Base-by-base conservation (phyloP, 768 basidiomycete species). In the Panaeolus papilionaceus region DNA sequence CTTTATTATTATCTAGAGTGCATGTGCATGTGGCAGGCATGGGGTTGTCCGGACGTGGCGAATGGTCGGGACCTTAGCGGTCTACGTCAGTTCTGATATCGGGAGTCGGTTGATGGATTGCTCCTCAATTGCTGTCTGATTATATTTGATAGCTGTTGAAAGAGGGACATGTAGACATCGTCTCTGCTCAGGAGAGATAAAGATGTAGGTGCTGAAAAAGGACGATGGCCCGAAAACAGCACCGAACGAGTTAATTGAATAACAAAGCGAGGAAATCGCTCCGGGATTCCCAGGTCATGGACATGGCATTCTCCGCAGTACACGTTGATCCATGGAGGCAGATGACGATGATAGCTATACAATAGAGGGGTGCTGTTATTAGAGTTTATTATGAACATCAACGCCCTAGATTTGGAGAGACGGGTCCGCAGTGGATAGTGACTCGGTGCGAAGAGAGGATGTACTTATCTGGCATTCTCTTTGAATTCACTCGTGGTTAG, bases 271-370 rank as follows among this genome's bases (percentile, higher is more conserved):
- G 14, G 39, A 44, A 23, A 51, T 51, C 47, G 18, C 20, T 6
- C 47, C 47, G 20, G 26, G 47, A 51, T 23, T 51, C 47, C 47
- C 47, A 51, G 47, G 47, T 51, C 42, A 44, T 16, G 42, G 42
- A 44, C 12, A 44, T 44, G 47, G 47, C n/a, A 51, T 51, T 23
- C 47, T 51, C 47, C 47, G 47, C 47, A 51, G 47, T 51, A 51
- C 47, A 51, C 47, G 47, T 51, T 51, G 47, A 51, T 51, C 20
- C 47, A 51, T 51, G 47, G 47, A 51, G 47, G 47, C 47, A 23
- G 20, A 47, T 47, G 45, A 40, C 39, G 39, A 4, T 33, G 33
- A 33, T 23, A 23, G 23, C 1, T 23, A 23, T 33, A 33, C 33
- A 33, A 33, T 33, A 33, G 33, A 33, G 20, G 47, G 47, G 47